A percentile compares a stretch with the other conserved stretches of the same genome.
phyloP scores from a whole-genome alignment of 495 filamentous ascomycete genomes.

The Tuber indicum region DNA sequence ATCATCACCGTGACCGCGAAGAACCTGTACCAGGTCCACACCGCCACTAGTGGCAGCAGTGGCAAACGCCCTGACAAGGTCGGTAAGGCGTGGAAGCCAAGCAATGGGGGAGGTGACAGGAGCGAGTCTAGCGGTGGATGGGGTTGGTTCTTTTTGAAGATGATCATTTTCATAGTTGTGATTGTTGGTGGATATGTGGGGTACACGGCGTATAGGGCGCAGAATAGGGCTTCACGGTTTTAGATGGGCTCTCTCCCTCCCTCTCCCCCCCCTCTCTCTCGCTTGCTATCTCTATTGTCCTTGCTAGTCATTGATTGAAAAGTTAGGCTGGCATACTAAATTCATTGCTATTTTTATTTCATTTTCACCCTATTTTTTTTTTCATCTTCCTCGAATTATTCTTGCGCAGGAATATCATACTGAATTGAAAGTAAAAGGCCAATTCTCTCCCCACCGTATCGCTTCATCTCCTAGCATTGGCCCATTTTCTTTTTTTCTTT shows the following conservation, averaged over 20 bases:
- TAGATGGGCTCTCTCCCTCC: conserved; percentile 43
- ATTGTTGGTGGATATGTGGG: conserved; percentile 72
- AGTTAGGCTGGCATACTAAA: neutral
- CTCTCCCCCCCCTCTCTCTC: neutral
- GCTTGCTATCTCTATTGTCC: neutral
- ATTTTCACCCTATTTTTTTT: conserved; percentile 8
- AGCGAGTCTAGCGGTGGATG: conserved; percentile 56
- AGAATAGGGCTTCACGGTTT: conserved; percentile 70
- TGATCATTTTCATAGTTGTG: conserved; percentile 64
- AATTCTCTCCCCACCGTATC: neutral
- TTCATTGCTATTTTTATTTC: neutral
- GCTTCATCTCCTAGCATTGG: conserved; percentile 2
- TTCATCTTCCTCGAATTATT: neutral
- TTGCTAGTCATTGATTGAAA: conserved; percentile 1
- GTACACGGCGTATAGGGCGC: conserved; percentile 71
- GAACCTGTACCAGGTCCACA: conserved; percentile 71
- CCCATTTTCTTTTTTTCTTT: conserved; percentile 7
- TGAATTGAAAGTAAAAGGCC: conserved; percentile 18
- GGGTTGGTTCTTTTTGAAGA: conserved; percentile 88
- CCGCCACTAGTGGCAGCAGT: conserved; percentile 44
- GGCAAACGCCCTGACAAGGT: conserved; percentile 37
- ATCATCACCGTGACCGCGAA: conserved; percentile 81
- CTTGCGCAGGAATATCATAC: neutral
- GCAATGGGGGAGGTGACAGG: neutral
- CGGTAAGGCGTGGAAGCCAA: conserved; percentile 25